A percentile compares a stretch with the other conserved stretches of the same genome.
These are phyloP conservation scores for Phytopythium mirpurense DNA, from an alignment of 352 stramenopile species.

Conservation along the genomic window DNA sequence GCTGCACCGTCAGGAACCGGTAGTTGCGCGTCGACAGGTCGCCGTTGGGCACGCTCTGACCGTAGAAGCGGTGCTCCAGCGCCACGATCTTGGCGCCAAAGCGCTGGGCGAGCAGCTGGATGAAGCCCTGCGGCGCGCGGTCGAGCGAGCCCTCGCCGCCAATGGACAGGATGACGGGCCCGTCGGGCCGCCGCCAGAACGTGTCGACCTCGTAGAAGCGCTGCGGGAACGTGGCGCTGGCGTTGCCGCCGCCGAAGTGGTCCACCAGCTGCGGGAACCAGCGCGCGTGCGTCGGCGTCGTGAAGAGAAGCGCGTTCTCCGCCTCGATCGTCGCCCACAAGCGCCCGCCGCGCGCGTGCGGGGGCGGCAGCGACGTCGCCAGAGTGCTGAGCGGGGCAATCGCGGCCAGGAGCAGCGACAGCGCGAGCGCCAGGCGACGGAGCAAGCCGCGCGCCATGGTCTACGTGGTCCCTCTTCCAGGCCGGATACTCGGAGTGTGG, in stretches of 20 bases:
- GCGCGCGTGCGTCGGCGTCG: constrained; percentile 26
- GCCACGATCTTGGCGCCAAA: constrained; percentile 80
- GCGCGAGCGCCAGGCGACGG: constrained; percentile 5
- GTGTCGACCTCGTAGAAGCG: constrained; percentile 72
- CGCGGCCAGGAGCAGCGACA: constrained; percentile 11
- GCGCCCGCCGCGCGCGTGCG: constrained; percentile 38
- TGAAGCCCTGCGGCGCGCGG: constrained; percentile 53
- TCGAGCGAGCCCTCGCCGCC: constrained; percentile 71
- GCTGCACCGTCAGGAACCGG: constrained; percentile 72
- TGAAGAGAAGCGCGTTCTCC: constrained; percentile 42
- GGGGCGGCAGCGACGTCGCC: constrained; percentile 20
- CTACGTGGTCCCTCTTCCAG: background rate
- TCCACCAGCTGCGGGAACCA: constrained; percentile 74
- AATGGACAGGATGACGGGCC: constrained; percentile 82
- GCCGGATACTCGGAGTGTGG: too few species aligned
- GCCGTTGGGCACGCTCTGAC: constrained; percentile 73
- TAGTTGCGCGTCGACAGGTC: constrained; percentile 74
- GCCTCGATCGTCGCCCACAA: constrained; percentile 51
- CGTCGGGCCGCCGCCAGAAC: constrained; percentile 44
- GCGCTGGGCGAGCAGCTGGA: constrained; percentile 66
- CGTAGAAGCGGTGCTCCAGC: constrained; percentile 87
- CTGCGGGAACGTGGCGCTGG: constrained; percentile 54
- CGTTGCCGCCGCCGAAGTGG: constrained; percentile 31
- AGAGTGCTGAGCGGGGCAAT: background rate
- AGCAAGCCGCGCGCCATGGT: background rate